Percentiles rank a stretch among this genome's conserved stretches.
phyloP scores from a whole-genome alignment of 768 basidiomycete species.

The Hemileccinum rubropunctum region DNA sequence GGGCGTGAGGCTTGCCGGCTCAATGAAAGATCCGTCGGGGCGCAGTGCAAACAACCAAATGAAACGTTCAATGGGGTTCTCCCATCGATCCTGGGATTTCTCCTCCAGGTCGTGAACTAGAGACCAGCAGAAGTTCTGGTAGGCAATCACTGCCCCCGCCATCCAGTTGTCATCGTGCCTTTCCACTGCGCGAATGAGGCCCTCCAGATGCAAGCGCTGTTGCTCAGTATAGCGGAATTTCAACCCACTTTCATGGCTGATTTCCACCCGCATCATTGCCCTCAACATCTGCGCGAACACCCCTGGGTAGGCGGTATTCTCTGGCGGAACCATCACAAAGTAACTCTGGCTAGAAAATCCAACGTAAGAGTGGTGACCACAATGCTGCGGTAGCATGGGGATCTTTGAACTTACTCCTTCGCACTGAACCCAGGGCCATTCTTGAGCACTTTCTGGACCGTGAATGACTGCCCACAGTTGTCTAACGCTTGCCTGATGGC shows the following conservation, averaged over 20 bases:
- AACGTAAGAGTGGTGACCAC: too few species aligned
- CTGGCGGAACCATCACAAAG: too few species aligned
- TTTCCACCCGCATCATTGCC: neutral
- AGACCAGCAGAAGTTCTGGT: neutral
- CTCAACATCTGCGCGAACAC: neutral
- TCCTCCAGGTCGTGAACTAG: neutral
- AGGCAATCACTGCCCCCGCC: neutral
- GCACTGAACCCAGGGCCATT: too few species aligned
- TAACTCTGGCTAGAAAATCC: too few species aligned
- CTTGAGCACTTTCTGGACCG: too few species aligned
- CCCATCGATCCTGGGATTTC: neutral
- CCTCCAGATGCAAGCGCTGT: neutral
- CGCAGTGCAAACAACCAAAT: conserved; percentile 3
- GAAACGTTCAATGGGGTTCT: neutral
- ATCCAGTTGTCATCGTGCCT: too few species aligned
- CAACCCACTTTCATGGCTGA: neutral
- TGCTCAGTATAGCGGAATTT: neutral
- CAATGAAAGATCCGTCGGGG: neutral
- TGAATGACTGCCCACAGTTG: too few species aligned
- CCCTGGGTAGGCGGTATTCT: neutral
- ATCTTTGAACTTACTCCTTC: too few species aligned
- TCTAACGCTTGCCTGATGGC: too few species aligned
- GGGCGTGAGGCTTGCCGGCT: neutral
- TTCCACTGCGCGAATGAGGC: neutral
- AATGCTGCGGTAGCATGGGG: too few species aligned